Evolutionary conservation across 768 basidiomycete genomes (phyloP).

Genomic region (Lepiota brunneoincarnata): DNA sequence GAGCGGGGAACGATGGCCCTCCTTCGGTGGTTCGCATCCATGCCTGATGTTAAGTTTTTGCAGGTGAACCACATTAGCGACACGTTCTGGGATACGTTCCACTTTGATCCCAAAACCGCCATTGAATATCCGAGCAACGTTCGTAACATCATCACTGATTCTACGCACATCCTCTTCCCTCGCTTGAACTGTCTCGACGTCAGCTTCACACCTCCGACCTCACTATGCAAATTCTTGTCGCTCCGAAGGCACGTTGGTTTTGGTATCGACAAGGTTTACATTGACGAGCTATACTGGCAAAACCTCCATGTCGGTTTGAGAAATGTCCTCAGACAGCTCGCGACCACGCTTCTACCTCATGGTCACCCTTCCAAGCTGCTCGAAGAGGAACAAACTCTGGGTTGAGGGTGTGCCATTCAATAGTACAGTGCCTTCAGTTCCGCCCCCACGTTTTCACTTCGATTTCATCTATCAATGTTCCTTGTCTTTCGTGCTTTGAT

Average conservation of each 20-base stretch:
- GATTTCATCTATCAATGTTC: neutral
- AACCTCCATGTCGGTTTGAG: neutral
- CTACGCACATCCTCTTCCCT: slow-evolving; percentile 10
- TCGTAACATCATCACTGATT: slow-evolving; percentile 1
- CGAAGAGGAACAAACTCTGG: slow-evolving; percentile 9
- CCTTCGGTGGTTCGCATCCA: slow-evolving; percentile 52
- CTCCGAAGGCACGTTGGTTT: slow-evolving; percentile 7
- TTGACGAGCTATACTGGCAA: slow-evolving; percentile 8
- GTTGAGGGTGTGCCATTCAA: neutral
- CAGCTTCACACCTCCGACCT: slow-evolving; percentile 4
- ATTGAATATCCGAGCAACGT: neutral
- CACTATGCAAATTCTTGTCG: slow-evolving; percentile 7
- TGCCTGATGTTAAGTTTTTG: slow-evolving; percentile 52
- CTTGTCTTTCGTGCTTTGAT: neutral
- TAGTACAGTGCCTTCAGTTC: no score
- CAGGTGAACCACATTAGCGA: slow-evolving; percentile 43
- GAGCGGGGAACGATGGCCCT: slow-evolving; percentile 26
- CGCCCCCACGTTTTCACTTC: no score
- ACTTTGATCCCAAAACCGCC: slow-evolving; percentile 26
- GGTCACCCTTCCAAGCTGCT: slow-evolving; percentile 10
- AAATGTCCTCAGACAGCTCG: slow-evolving; percentile 7
- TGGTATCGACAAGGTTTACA: slow-evolving; percentile 10
- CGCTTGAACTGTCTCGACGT: slow-evolving; percentile 8
- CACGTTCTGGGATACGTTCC: slow-evolving; percentile 46
- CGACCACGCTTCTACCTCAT: slow-evolving; percentile 6